Conservation (phyloP, 1,139 yeast genomes). For the Starmera stellimalicola region DNA sequence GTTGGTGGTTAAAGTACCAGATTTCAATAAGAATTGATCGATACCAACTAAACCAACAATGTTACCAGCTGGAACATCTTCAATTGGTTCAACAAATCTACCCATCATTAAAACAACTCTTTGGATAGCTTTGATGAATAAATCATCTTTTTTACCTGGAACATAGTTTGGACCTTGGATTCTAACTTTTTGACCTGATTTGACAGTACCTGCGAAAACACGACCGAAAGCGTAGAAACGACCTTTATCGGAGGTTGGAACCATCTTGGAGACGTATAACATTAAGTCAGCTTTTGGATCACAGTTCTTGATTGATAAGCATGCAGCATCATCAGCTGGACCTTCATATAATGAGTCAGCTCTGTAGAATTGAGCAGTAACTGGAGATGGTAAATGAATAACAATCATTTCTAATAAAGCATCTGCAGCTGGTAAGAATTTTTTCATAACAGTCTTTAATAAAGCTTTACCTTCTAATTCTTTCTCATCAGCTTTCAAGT, state of each 20-base stretch:
- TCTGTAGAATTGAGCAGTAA: slow-evolving; percentile 98
- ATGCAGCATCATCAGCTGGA: slow-evolving; percentile 90
- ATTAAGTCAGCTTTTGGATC: slow-evolving; percentile 97
- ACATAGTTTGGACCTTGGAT: slow-evolving; percentile 99
- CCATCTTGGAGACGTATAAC: slow-evolving; percentile 99
- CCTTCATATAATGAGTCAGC: slow-evolving; percentile 99
- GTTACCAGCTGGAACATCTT: slow-evolving; percentile 99
- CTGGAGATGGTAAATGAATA: slow-evolving; percentile 98
- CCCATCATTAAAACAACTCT: slow-evolving; percentile 99
- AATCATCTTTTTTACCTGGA: slow-evolving; percentile 97
- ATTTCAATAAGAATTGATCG: slow-evolving; percentile 98
- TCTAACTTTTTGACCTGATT: slow-evolving; percentile 98
- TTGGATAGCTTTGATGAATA: slow-evolving; percentile 95
- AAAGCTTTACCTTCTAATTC: slow-evolving; percentile 98
- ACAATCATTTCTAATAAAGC: slow-evolving; percentile 99
- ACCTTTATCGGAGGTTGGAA: slow-evolving; percentile 99
- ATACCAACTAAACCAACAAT: slow-evolving; percentile 99
- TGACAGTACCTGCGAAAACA: slow-evolving; percentile 99
- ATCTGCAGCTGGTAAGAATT: slow-evolving; percentile 99
- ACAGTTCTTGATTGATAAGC: slow-evolving; percentile 93
- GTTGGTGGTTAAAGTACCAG: slow-evolving; percentile 97
- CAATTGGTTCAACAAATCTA: slow-evolving; percentile 95
- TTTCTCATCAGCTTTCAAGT: slow-evolving; percentile 88
- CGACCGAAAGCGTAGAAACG: slow-evolving; percentile 99
- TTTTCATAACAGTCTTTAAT: slow-evolving; percentile 97